Percentiles rank a stretch among this genome's conserved stretches.
Conservation (phyloP, 2,329 filamentous ascomycete species). For the Sporothrix luriei region DNA sequence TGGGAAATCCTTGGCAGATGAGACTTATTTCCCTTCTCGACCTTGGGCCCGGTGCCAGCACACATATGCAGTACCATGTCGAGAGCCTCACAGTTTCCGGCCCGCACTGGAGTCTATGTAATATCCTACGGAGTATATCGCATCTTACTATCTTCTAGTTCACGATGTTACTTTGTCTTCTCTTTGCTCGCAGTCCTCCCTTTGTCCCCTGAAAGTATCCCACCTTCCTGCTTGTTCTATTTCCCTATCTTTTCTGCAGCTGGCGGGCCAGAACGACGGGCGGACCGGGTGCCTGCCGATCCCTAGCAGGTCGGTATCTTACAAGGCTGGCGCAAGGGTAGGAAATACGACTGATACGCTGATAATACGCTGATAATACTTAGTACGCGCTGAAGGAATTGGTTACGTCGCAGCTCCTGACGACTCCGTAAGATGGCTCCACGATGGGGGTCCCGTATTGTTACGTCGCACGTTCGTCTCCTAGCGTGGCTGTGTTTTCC, state of each 20-base stretch:
- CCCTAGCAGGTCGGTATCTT: conserved; percentile 19
- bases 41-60: not conserved
- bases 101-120: no score
- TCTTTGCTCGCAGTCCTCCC: not conserved
- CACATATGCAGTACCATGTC: no score
- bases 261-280: not conserved
- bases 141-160: not conserved
- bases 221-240: not conserved
- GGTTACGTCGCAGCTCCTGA: not conserved
- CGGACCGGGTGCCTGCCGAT: conserved; percentile 27
- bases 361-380: not conserved
- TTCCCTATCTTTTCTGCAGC: not conserved
- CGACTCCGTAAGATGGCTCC: no score
- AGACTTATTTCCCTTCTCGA: conserved; percentile 18
- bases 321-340: conserved; percentile 21
- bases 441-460: not conserved
- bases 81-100: no score
- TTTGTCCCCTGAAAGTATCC: not conserved
- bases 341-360: conserved; percentile 21
- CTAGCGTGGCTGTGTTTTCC: conserved; percentile 8
- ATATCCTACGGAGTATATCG: no score
- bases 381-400: conserved; percentile 11
- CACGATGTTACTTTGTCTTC: conserved; percentile 1
- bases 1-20: conserved; percentile 24
- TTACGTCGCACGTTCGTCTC: not conserved